Conservation (phyloP, 768 basidiomycete species). For the Lactarius pseudohatsudake region DNA sequence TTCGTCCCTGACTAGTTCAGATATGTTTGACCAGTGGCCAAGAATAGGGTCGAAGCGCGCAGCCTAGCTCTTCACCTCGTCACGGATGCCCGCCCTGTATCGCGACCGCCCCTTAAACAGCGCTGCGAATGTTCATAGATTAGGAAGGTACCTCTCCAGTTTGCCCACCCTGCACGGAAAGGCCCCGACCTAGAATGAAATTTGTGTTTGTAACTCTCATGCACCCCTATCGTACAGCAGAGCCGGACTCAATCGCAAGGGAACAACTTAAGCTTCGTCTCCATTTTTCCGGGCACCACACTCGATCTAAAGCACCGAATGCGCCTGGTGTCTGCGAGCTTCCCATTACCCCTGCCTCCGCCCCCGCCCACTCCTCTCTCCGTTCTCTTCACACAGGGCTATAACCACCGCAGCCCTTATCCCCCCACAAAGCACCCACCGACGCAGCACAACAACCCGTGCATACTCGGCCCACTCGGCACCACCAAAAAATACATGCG, state of each 20-base stretch:
- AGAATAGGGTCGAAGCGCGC: not conserved
- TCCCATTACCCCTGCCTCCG: not conserved
- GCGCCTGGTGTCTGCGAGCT: not conserved
- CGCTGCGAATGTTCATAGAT: not conserved
- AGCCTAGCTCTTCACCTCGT: not conserved
- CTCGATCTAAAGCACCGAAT: not conserved
- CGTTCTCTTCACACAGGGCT: not conserved
- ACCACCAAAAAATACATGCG: constrained; percentile 14
- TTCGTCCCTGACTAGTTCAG: constrained; percentile 1
- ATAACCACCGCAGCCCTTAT: not conserved
- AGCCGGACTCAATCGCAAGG: constrained; percentile 16
- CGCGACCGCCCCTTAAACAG: not conserved
- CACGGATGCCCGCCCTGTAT: not conserved
- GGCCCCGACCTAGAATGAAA: not conserved
- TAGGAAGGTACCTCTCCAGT: not conserved
- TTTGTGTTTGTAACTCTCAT: not conserved
- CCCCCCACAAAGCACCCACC: not conserved
- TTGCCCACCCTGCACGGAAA: not conserved
- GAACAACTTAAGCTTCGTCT: not conserved
- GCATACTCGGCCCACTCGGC: not conserved
- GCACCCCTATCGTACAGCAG: not conserved
- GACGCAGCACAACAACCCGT: not conserved
- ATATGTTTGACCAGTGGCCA: not conserved
- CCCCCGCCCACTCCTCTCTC: not conserved
- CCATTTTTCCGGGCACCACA: not conserved